These are phyloP conservation scores for Silene conica DNA, from an alignment of 148 eudicot species.

Conservation along the genomic window DNA sequence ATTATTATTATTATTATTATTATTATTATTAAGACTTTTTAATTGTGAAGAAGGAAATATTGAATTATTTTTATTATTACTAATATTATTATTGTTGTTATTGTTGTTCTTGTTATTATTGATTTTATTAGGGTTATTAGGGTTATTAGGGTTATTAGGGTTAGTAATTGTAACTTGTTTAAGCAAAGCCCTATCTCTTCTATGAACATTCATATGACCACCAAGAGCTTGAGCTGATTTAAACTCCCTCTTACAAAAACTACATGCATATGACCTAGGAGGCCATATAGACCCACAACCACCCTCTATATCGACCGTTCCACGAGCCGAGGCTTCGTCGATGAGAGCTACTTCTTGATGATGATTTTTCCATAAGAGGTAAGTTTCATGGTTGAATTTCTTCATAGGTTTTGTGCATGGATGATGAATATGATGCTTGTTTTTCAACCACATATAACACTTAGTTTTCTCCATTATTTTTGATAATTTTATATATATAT, in stretches of 20 bases:
- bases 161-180: constrained; percentile 32
- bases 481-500: background rate
- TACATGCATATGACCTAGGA: constrained; percentile 60
- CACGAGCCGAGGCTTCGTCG: background rate
- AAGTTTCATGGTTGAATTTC: constrained; percentile 9
- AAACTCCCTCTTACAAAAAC: constrained; percentile 58
- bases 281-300: constrained; percentile 45
- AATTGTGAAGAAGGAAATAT: background rate
- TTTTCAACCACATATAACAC: constrained; percentile 11
- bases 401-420: constrained; percentile 8
- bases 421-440: background rate
- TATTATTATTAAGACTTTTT: background rate
- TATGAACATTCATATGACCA: constrained; percentile 76
- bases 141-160: constrained; percentile 3
- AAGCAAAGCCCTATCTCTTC: constrained; percentile 64
- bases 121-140: background rate
- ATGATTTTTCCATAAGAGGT: constrained; percentile 12
- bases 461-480: constrained; percentile 22
- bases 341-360: constrained; percentile 1
- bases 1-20: background rate
- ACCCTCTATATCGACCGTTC: background rate
- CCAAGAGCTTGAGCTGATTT: constrained; percentile 81
- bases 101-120: background rate
- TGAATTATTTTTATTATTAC: background rate
- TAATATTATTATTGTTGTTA: background rate